A percentile compares a stretch with the other conserved stretches of the same genome.
Conservation (phyloP, 805 yeast species). For the Saturnispora hagleri region DNA sequence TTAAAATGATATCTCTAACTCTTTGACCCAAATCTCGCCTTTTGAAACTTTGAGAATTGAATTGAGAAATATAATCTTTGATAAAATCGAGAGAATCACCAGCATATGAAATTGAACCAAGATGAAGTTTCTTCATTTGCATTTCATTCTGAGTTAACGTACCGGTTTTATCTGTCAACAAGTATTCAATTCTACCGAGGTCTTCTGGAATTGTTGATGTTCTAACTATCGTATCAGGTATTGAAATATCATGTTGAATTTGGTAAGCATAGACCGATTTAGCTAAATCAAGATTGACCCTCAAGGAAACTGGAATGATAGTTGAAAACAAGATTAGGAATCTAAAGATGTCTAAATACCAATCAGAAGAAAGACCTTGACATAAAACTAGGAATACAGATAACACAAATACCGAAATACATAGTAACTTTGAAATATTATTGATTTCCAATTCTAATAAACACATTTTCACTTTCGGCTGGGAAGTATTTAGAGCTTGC, state of each 20-base stretch:
- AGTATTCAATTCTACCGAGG: constrained; percentile 87
- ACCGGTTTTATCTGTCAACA: constrained; percentile 92
- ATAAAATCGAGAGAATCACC: constrained; percentile 90
- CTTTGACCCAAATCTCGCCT: constrained; percentile 66
- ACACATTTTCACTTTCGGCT: constrained; percentile 81
- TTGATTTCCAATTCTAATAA: constrained; percentile 87
- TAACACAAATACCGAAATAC: constrained; percentile 74
- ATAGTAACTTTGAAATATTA: constrained; percentile 74
- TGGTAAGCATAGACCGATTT: constrained; percentile 94
- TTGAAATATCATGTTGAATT: constrained; percentile 77
- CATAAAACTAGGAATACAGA: constrained; percentile 71
- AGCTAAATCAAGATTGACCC: constrained; percentile 92
- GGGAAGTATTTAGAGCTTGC: constrained; percentile 88
- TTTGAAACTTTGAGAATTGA: constrained; percentile 23
- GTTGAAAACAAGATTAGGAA: constrained; percentile 88
- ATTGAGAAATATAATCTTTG: constrained; percentile 44
- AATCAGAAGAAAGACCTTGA: constrained; percentile 60
- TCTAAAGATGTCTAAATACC: constrained; percentile 90
- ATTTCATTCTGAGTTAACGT: constrained; percentile 96
- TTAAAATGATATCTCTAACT: constrained; percentile 71
- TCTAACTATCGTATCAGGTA: constrained; percentile 84
- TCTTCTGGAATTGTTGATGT: constrained; percentile 98
- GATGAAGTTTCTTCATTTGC: constrained; percentile 88
- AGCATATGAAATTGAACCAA: constrained; percentile 88
- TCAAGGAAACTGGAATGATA: constrained; percentile 88